Evolutionary conservation across 208 protist genomes (phyloP).

Genomic region (Balamuthia mandrillaris): DNA sequence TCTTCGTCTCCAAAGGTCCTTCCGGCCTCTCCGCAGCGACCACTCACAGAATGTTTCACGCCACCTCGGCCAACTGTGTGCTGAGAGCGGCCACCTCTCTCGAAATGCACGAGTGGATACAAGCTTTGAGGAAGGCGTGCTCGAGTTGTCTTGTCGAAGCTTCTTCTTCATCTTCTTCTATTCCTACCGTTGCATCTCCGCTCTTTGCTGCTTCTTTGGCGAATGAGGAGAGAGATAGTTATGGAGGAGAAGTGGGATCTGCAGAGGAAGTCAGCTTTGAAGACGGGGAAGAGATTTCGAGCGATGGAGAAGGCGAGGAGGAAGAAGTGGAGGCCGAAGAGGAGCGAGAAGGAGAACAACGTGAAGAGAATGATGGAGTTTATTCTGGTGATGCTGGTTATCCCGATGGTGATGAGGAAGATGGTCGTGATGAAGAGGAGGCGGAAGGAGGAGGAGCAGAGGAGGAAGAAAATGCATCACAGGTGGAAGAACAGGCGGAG

Average conservation of each 20-base stretch:
- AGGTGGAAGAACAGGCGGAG: background rate
- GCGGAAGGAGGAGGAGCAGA: background rate
- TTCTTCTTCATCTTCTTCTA: background rate
- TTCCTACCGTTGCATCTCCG: background rate
- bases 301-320: background rate
- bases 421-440: too few relatives aligned
- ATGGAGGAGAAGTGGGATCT: too few relatives aligned
- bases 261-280: background rate
- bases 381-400: too few relatives aligned
- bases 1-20: background rate
- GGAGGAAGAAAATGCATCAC: background rate
- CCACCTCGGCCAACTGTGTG: background rate
- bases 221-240: background rate
- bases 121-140: too few relatives aligned
- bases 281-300: background rate
- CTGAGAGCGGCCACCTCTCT: background rate
- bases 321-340: background rate
- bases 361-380: too few relatives aligned
- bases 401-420: too few relatives aligned
- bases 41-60: background rate
- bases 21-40: background rate
- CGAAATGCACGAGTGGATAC: background rate
- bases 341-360: too few relatives aligned
- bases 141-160: background rate
- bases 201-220: background rate